Evolutionary conservation across 306 rosid species (phyloP).

Genomic region (Dicorynia guianensis): DNA sequence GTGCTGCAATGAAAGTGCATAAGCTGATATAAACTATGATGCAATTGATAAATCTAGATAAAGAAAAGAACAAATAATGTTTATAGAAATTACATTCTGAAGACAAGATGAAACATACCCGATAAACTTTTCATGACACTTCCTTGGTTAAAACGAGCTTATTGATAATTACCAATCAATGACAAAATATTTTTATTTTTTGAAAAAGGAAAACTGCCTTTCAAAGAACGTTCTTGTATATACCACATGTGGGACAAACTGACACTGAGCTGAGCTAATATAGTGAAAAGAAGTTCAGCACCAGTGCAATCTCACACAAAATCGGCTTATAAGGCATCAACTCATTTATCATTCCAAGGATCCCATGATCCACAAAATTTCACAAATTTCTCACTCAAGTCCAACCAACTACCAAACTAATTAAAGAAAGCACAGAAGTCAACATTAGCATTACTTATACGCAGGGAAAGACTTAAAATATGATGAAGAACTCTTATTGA

Average conservation of each 20-base stretch:
- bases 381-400: neutral
- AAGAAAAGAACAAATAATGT: neutral
- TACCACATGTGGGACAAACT: neutral
- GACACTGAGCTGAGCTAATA: neutral
- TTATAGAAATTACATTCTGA: neutral
- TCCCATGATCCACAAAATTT: neutral
- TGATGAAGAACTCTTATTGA: too few relatives aligned
- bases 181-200: too few relatives aligned
- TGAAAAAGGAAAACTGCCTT: neutral
- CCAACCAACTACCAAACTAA: neutral
- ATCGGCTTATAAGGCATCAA: slow-evolving; percentile 11
- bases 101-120: slow-evolving; percentile 7
- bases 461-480: neutral
- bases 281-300: slow-evolving; percentile 12
- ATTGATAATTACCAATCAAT: neutral
- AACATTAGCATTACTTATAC: neutral
- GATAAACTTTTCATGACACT: neutral
- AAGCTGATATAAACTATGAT: slow-evolving; percentile 9
- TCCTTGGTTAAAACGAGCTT: neutral
- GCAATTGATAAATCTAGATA: neutral
- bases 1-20: neutral
- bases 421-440: neutral
- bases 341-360: neutral
- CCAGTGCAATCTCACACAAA: slow-evolving; percentile 14
- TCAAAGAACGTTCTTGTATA: neutral